Percentiles rank a stretch among this genome's conserved stretches.
Evolutionary conservation across 1,284 basidiomycete species (phyloP).

Genomic region (Somion occarium): DNA sequence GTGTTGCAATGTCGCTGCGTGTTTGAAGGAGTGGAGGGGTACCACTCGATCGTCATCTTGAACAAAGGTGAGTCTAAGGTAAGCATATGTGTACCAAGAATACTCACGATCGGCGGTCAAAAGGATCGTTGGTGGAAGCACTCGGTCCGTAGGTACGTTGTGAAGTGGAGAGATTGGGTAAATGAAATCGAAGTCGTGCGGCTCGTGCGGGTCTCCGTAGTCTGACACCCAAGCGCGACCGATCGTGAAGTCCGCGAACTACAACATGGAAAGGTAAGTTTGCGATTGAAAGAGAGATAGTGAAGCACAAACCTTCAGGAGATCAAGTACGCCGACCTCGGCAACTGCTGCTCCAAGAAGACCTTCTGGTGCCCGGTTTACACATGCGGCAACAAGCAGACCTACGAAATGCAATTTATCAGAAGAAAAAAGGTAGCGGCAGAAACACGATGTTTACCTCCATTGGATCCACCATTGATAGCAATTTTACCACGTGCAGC

Average conservation of each 20-base stretch:
- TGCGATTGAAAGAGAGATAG: slow-evolving; percentile 5
- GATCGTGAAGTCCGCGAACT: slow-evolving; percentile 78
- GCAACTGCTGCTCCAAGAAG: slow-evolving; percentile 78
- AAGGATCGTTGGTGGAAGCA: slow-evolving; percentile 64
- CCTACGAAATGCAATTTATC: slow-evolving; percentile 34
- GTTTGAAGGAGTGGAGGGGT: slow-evolving; percentile 79
- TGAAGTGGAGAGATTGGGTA: slow-evolving; percentile 75
- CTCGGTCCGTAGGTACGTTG: slow-evolving; percentile 58
- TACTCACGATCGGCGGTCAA: slow-evolving; percentile 75
- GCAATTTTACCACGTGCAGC: slow-evolving; percentile 70
- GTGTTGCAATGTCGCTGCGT: slow-evolving; percentile 70
- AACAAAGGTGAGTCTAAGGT: neutral
- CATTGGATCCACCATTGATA: slow-evolving; percentile 77
- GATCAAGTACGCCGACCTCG: slow-evolving; percentile 79
- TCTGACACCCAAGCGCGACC: slow-evolving; percentile 80
- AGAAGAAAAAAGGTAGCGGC: slow-evolving; percentile 8
- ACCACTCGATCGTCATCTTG: slow-evolving; percentile 81
- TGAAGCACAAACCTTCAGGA: slow-evolving; percentile 56
- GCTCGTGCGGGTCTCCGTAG: slow-evolving; percentile 74
- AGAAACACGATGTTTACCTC: slow-evolving; percentile 41
- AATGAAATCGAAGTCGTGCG: slow-evolving; percentile 81
- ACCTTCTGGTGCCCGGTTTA: slow-evolving; percentile 75
- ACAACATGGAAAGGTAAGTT: slow-evolving; percentile 5
- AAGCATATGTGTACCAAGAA: neutral
- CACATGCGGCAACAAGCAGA: slow-evolving; percentile 73